Evolutionary conservation across 2,329 filamentous ascomycete genomes (phyloP), one percentile per base, ranked within the genome.

Genomic region (Colletotrichum truncatum): DNA sequence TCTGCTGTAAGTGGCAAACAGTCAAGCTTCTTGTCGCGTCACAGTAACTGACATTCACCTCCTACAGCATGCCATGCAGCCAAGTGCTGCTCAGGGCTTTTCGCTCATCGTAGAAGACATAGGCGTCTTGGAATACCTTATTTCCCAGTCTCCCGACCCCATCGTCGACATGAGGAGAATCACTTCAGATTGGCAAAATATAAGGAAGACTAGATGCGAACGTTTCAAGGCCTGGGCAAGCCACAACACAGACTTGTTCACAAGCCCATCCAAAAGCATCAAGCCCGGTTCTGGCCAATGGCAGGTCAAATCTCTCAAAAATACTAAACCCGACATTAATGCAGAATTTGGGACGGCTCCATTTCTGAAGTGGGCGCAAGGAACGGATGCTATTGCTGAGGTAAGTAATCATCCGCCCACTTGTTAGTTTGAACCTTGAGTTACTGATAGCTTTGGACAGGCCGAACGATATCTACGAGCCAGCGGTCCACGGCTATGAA

Each of bases 181-280:
- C 49, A 53, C 32, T 0, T 36, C 68, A 43, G 14, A 12, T 41
- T 71, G 70, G 70, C 66, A 71, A 34, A 49, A 60, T 6, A 59
- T 70, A 46, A 56, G 70, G 23, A 70, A 70, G 54, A 45, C 68
- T 11, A 56, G 70, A n/a, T 68, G 61, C 11, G 70, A 71, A 2
- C 57, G 69, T 0, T 65, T 70, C 41, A 70, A 70, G 43, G 66
- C 55, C 2, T 71, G 64, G 53, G 58, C 69, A 9, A 36, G 41
- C 3, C 48, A 59, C 56, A 71, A 70, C 26, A 70, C 66, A 16
- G n/a, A 53, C 0, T 1, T 53, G 2, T 41, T 54, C 25, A 39
- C 23, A 0, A 54, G 51, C 36, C 51, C 34, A 12, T 41, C 36
- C 9, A 54, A 54, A 36, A 36, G 16, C 9, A 18, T 43, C 0